Evolutionary conservation across 257 asterid genomes (phyloP).

Genomic region (Solanum sitiens): DNA sequence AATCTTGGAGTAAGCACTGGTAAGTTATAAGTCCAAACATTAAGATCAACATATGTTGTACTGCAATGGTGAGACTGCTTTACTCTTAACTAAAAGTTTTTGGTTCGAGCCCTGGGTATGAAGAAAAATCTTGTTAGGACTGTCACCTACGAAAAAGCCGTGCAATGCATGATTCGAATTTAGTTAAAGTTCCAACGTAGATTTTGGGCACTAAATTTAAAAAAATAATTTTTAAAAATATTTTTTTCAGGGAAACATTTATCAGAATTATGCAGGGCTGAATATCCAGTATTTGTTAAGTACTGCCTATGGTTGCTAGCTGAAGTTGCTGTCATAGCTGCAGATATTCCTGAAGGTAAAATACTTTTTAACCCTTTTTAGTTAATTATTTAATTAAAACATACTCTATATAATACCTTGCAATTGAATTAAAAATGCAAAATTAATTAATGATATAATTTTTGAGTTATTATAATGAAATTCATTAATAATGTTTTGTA

Average conservation of each 20-base stretch:
- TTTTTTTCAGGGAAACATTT: slow-evolving; percentile 56
- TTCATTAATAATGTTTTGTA: background rate
- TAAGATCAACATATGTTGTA: too few relatives aligned
- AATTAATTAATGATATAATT: too few relatives aligned
- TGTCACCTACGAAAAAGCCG: rapidly evolving
- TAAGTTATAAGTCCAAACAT: background rate
- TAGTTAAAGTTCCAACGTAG: rapidly evolving
- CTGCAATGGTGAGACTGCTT: rapidly evolving
- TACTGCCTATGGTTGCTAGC: slow-evolving; percentile 76
- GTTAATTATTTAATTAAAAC: background rate
- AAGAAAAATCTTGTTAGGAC: rapidly evolving
- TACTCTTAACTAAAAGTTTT: rapidly evolving
- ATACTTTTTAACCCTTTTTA: background rate
- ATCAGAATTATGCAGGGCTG: slow-evolving; percentile 70
- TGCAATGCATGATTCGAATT: rapidly evolving
- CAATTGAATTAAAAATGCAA: background rate
- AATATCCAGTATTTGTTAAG: slow-evolving; percentile 55
- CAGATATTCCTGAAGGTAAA: slow-evolving; percentile 92
- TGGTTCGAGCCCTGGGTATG: rapidly evolving
- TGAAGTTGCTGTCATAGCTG: slow-evolving; percentile 89
- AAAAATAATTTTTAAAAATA: too few relatives aligned
- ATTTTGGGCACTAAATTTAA: too few relatives aligned
- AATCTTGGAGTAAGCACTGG: slow-evolving; percentile 95
- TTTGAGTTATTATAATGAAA: too few relatives aligned
- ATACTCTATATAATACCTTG: background rate